Percentiles rank a stretch among this genome's conserved stretches.
Evolutionary conservation across 2,329 filamentous ascomycete species (phyloP).

Genomic region (Neopestalotiopsis rosae): DNA sequence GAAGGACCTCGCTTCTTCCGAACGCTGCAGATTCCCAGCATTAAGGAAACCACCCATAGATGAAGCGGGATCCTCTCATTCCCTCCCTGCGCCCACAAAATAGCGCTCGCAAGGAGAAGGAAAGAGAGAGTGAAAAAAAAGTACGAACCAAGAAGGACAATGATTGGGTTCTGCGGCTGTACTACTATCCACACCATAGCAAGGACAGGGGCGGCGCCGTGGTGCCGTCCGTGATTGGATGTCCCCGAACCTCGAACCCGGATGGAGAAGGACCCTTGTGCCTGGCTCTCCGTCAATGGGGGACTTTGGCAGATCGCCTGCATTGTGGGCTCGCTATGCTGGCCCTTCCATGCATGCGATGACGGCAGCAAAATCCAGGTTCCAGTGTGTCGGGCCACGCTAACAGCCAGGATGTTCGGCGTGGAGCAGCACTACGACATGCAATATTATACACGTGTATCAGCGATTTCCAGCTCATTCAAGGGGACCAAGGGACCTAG

Average conservation of each 20-base stretch:
- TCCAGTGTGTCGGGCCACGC: conserved; percentile 4
- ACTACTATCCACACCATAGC: not conserved
- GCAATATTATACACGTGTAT: not conserved
- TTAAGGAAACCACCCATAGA: not conserved
- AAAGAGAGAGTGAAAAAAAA: not conserved
- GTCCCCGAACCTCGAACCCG: not conserved
- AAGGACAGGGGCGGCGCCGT: not conserved
- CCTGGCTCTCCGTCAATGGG: not conserved
- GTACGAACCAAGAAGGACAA: not conserved
- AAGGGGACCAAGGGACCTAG: no score
- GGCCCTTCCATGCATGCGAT: conserved; percentile 5
- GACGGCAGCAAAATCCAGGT: not conserved
- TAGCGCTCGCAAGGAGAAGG: not conserved
- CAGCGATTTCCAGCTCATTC: no score
- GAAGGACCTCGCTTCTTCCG: not conserved
- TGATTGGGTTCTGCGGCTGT: not conserved
- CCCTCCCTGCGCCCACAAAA: not conserved
- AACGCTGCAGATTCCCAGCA: not conserved
- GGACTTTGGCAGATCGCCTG: conserved; percentile 3
- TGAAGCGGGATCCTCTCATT: not conserved
- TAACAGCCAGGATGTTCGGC: not conserved
- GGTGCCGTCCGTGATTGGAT: not conserved
- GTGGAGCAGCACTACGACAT: not conserved
- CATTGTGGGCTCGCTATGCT: not conserved
- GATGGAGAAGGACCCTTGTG: not conserved